Percentiles rank a stretch among this genome's conserved stretches.
phyloP scores from a whole-genome alignment of 768 basidiomycete species.

The Rhodosporidiobolus odoratus region DNA sequence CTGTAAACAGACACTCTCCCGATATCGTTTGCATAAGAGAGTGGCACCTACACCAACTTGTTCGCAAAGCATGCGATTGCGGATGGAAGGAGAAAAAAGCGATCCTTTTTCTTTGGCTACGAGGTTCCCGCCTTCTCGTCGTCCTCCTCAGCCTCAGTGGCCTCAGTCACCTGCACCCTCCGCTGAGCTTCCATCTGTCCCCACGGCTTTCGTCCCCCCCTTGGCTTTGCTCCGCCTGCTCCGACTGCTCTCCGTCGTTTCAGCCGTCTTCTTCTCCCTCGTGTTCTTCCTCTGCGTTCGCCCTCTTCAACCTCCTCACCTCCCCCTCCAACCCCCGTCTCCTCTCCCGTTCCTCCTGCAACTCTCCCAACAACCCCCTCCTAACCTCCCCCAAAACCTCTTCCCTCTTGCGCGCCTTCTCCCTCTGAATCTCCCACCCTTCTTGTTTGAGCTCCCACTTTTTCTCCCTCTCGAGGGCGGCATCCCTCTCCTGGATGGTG shows the following conservation, averaged over 20 bases:
- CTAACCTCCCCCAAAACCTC: slow-evolving; percentile 8
- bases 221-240: too few species aligned
- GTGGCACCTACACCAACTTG: too few species aligned
- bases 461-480: neutral
- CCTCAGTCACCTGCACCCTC: too few species aligned
- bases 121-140: too few species aligned
- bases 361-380: neutral
- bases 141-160: too few species aligned
- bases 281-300: neutral
- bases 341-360: neutral
- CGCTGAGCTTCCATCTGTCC: too few species aligned
- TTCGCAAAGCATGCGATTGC: too few species aligned
- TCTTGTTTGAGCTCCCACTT: neutral
- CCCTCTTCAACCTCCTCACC: neutral
- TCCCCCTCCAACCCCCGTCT: neutral
- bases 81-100: too few species aligned
- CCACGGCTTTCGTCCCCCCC: too few species aligned
- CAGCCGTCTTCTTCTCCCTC: neutral
- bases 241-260: neutral
- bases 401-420: neutral
- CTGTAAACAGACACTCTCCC: too few species aligned
- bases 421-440: neutral
- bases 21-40: too few species aligned
- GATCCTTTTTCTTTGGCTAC: too few species aligned
- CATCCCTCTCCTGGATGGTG: neutral